These are phyloP conservation scores for Starmerella floris DNA, from an alignment of 805 yeast genomes.

Conservation along the genomic window DNA sequence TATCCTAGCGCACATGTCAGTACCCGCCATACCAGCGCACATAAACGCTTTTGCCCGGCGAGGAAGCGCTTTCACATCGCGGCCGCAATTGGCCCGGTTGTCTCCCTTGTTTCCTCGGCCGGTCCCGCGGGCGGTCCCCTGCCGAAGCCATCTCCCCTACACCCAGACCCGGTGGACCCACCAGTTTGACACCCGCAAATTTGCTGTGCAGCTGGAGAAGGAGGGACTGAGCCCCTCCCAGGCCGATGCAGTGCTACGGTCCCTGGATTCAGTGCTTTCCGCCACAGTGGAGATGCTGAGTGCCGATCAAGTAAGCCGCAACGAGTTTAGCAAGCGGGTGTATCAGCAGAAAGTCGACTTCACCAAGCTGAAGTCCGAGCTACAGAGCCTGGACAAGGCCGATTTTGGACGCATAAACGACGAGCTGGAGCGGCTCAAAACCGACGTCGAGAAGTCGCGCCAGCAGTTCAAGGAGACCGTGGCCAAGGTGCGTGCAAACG, in stretches of 20 bases:
- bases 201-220: constrained; percentile 49
- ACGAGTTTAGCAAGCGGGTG: constrained; percentile 65
- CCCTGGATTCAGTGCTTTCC: constrained; percentile 60
- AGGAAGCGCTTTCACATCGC: too few relatives aligned
- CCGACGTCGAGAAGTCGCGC: constrained; percentile 74
- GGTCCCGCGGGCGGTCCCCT: too few relatives aligned
- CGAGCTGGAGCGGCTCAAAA: constrained; percentile 73
- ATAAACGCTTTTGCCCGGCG: too few relatives aligned
- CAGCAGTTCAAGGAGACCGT: constrained; percentile 82
- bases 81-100: too few relatives aligned
- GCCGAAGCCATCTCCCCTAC: too few relatives aligned
- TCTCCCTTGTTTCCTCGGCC: too few relatives aligned
- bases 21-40: too few relatives aligned
- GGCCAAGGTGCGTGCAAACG: constrained; percentile 78
- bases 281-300: constrained; percentile 70
- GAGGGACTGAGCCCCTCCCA: constrained; percentile 66
- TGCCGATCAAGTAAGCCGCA: constrained; percentile 70
- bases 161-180: constrained; percentile 8
- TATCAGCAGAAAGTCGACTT: constrained; percentile 95
- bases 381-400: constrained; percentile 72
- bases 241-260: constrained; percentile 62
- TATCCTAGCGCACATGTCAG: too few relatives aligned
- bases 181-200: constrained; percentile 64
- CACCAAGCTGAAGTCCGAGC: constrained; percentile 84
- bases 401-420: constrained; percentile 71